Evolutionary conservation across 2,329 filamentous ascomycete species (phyloP).

Genomic region (Cytospora chrysosperma): DNA sequence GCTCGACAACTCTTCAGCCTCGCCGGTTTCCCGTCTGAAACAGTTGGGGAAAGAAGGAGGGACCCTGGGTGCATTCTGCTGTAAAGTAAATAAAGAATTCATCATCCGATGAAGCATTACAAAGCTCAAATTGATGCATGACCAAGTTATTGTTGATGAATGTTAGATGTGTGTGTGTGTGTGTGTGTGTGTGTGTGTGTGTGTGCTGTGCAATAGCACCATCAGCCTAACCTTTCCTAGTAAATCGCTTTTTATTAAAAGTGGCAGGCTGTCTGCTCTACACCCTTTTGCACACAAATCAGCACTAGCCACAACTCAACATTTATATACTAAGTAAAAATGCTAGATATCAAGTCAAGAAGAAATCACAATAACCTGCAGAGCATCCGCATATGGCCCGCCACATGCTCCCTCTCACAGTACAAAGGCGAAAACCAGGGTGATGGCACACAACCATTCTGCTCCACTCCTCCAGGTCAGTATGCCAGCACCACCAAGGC

Average conservation of each 20-base stretch:
- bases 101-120: too few species aligned
- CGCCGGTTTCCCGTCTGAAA: neutral
- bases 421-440: constrained; percentile 33
- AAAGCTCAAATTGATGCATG: neutral
- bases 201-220: too few species aligned
- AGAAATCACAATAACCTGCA: neutral
- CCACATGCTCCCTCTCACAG: constrained; percentile 27
- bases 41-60: neutral
- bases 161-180: too few species aligned
- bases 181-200: too few species aligned
- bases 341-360: neutral
- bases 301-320: too few species aligned
- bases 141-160: too few species aligned
- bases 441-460: constrained; percentile 36
- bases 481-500: constrained; percentile 34
- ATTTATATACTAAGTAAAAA: too few species aligned
- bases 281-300: too few species aligned
- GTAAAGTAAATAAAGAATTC: neutral
- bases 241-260: too few species aligned
- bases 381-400: neutral
- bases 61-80: neutral
- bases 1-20: constrained; percentile 6
- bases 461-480: constrained; percentile 36
- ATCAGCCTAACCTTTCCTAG: too few species aligned
- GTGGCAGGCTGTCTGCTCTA: too few species aligned